Conservation (phyloP, 2,329 filamentous ascomycete species). For the Xylariales sp. region DNA sequence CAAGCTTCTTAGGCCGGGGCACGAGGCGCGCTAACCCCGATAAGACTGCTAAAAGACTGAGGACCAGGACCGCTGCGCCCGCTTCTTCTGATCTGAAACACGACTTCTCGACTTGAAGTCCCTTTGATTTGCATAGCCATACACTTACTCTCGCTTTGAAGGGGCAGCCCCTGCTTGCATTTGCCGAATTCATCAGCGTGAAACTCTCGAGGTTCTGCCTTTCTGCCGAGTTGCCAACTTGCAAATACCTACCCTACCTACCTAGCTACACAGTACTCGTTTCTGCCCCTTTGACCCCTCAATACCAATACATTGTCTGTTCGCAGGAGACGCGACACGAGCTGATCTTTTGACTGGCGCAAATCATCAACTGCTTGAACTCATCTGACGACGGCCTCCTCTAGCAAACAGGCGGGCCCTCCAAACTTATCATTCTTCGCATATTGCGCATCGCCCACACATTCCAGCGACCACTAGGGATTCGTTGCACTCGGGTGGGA, state of each 20-base stretch:
- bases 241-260: neutral
- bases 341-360: no score
- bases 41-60: neutral
- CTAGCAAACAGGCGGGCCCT: neutral
- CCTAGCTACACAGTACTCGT: neutral
- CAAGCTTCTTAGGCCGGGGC: neutral
- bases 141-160: neutral
- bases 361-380: neutral
- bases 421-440: neutral
- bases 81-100: constrained; percentile 8
- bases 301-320: no score
- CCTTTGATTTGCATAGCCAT: constrained; percentile 6
- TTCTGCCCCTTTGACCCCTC: no score
- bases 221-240: neutral
- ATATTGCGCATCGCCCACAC: neutral
- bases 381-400: neutral
- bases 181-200: constrained; percentile 4
- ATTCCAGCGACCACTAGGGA: neutral
- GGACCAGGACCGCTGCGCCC: constrained; percentile 2
- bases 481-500: neutral
- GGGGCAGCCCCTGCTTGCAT: constrained; percentile 2
- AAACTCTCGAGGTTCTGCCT: constrained; percentile 1
- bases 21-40: neutral
- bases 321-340: no score
- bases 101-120: constrained; percentile 2